phyloP scores from a whole-genome alignment of 208 protist genomes.

The Trypanosomatidae sp. region DNA sequence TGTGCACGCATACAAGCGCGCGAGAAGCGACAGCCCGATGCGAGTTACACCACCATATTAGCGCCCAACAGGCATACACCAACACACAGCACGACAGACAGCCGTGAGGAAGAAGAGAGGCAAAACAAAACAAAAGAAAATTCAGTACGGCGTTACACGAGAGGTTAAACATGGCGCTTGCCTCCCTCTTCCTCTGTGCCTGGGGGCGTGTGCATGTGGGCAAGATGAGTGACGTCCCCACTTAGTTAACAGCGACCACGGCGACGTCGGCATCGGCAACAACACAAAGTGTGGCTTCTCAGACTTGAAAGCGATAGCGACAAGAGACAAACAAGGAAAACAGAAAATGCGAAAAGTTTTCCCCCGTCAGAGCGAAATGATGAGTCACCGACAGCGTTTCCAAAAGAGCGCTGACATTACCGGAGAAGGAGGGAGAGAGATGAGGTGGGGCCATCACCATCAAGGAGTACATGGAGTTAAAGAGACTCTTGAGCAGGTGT shows the following conservation, averaged over 20 bases:
- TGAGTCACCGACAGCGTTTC: not conserved
- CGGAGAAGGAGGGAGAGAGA: conserved; percentile 9
- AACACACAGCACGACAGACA: not conserved
- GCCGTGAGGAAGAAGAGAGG: not conserved
- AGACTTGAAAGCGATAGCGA: not conserved
- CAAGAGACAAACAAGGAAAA: not conserved
- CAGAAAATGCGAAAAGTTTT: not conserved
- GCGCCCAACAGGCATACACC: not conserved
- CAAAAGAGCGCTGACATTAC: not conserved
- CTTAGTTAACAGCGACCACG: not conserved
- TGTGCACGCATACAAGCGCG: not conserved
- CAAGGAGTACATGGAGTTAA: not conserved
- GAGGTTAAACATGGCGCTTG: not conserved
- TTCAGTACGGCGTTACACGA: not conserved
- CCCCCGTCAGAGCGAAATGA: not conserved
- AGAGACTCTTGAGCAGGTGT: not conserved
- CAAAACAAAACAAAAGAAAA: not conserved
- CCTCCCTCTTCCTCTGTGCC: not conserved
- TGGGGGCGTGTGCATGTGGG: not conserved
- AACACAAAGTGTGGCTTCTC: not conserved
- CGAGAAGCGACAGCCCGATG: not conserved
- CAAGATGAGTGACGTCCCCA: not conserved
- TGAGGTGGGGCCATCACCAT: not conserved
- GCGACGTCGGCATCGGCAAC: not conserved
- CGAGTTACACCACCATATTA: not conserved